These are phyloP conservation scores for Diaporthe sp. DNA, from an alignment of 2,329 filamentous ascomycete species.

Conservation along the genomic window DNA sequence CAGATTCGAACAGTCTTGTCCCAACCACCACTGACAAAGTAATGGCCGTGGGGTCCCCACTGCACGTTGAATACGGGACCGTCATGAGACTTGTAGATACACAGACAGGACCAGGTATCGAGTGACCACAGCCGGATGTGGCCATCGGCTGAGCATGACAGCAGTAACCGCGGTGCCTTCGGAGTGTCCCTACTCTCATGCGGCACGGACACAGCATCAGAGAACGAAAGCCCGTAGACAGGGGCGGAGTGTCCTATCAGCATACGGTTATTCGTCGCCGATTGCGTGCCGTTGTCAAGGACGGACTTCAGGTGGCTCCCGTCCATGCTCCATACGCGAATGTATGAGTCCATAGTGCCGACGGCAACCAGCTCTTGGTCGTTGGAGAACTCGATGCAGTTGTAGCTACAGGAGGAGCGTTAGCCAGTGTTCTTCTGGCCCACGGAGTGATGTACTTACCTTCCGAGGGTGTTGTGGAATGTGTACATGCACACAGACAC, in stretches of 20 bases:
- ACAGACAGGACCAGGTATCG: constrained; percentile 91
- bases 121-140: constrained; percentile 94
- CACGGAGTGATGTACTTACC: constrained; percentile 66
- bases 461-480: constrained; percentile 95
- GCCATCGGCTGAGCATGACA: constrained; percentile 90
- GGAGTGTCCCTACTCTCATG: constrained; percentile 55
- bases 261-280: constrained; percentile 73
- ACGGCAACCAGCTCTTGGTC: constrained; percentile 89
- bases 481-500: constrained; percentile 98
- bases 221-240: constrained; percentile 91
- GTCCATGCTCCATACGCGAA: constrained; percentile 92
- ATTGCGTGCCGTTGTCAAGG: constrained; percentile 68
- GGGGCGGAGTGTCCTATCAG: constrained; percentile 91
- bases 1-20: constrained; percentile 93
- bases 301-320: constrained; percentile 83
- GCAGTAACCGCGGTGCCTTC: constrained; percentile 77
- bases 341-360: constrained; percentile 94
- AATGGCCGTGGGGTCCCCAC: constrained; percentile 95
- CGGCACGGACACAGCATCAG: constrained; percentile 73
- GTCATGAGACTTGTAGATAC: constrained; percentile 93
- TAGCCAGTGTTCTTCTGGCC: neutral
- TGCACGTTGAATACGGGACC: constrained; percentile 89
- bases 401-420: constrained; percentile 27
- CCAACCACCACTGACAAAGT: constrained; percentile 89
- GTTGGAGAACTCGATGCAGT: constrained; percentile 92